Evolutionary conservation across 2,329 filamentous ascomycete genomes (phyloP), one percentile per base, ranked within the genome.

Genomic region (Rhynchosporium secalis): DNA sequence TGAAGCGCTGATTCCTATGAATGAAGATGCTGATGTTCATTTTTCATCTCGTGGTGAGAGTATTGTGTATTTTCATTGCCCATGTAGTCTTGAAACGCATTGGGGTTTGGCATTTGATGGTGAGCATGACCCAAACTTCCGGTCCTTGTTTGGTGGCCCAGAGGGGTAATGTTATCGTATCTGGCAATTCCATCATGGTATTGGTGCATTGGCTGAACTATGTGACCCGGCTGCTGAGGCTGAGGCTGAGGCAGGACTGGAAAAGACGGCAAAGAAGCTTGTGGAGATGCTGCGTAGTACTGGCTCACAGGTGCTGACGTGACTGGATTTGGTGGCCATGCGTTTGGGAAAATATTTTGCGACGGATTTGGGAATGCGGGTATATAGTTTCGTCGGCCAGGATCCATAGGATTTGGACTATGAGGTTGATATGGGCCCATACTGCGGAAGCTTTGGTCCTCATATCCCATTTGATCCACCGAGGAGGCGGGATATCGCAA

Each of bases 251-350:
- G 67, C 13, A 62, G n/a, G 20, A 54, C 58, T 33, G 51, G 31
- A 13, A 60, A 47, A 29, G 64, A 31, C 20, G 61, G 56, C 15
- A 66, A 36, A 36, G 65, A 28, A 29, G 68, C 51, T 49, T 71
- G 68, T 9, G 71, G 67, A 10, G 68, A 70, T 5, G 68, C 64
- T 3, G 64, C 58, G 47, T 67, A 70, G 40, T 61, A 69, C 13
- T 58, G 61, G 9, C 61, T 48, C 7, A 59, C n/a, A 9, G 66
- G 47, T 3, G 65, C 59, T 38, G 54, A 65, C 26, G 56, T 65
- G 15, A 63, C 59, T 52, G 67, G 69, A 29, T 60, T 64, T 7
- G 49, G 60, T 7, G 54, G 31, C 58, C 63, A 63, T 28, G 29
- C 31, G 12, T 9, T 33, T 1, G 43, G 31, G 47, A 65, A 68